phyloP scores from a whole-genome alignment of 129 eudicot genomes.

The Chrysanthemum makinoi region DNA sequence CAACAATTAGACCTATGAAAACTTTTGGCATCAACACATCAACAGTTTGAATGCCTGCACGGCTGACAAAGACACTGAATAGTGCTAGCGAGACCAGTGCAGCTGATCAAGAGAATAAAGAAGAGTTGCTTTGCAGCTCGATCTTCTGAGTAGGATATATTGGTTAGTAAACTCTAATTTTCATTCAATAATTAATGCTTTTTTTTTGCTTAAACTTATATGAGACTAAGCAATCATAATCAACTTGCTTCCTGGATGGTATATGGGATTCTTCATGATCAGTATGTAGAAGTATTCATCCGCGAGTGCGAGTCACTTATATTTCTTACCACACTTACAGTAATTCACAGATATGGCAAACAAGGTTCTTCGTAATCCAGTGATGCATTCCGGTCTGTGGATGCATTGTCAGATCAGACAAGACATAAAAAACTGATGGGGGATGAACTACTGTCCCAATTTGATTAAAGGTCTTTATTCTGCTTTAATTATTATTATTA shows the following conservation, averaged over 20 bases:
- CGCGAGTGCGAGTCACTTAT: constrained; percentile 15
- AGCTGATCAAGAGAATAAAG: constrained; percentile 16
- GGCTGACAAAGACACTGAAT: constrained; percentile 86
- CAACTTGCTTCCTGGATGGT: constrained; percentile 93
- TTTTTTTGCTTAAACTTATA: no score
- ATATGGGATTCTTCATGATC: constrained; percentile 84
- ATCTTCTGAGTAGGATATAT: no score
- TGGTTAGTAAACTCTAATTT: no score
- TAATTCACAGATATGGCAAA: constrained; percentile 41
- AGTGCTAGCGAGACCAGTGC: constrained; percentile 69
- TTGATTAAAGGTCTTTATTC: constrained; percentile 64
- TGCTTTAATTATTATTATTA: constrained; percentile 10
- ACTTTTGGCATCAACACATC: constrained; percentile 85
- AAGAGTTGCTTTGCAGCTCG: no score
- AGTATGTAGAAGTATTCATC: constrained; percentile 76
- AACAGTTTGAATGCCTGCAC: constrained; percentile 64
- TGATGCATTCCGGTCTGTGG: constrained; percentile 50
- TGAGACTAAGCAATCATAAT: constrained; percentile 39
- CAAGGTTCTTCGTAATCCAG: constrained; percentile 85
- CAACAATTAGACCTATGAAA: constrained; percentile 79
- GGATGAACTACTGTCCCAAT: constrained; percentile 71
- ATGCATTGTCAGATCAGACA: constrained; percentile 1
- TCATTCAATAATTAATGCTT: no score
- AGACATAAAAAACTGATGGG: constrained; percentile 43
- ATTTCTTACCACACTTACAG: neutral